phyloP scores from a whole-genome alignment of 2,329 filamentous ascomycete species.

The Microcyclosporella mali region DNA sequence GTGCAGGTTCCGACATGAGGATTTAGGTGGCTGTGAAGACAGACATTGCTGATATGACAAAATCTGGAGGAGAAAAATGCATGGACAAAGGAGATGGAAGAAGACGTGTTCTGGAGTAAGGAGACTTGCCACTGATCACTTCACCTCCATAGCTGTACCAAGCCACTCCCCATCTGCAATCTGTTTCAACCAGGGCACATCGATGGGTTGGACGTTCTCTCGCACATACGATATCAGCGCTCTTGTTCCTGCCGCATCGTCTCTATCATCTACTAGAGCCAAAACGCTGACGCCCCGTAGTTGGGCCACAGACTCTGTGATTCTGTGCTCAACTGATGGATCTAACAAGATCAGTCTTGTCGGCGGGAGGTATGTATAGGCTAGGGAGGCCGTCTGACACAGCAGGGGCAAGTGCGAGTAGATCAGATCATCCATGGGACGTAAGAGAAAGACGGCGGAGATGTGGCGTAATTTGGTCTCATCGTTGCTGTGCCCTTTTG shows the following conservation, averaged over 20 bases:
- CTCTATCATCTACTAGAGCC: neutral
- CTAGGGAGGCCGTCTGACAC: slow-evolving; percentile 1
- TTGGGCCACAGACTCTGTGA: neutral
- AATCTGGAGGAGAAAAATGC: neutral
- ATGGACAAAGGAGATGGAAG: neutral
- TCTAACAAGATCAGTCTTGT: slow-evolving; percentile 1
- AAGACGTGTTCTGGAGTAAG: neutral
- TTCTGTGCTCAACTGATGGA: neutral
- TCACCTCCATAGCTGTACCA: neutral
- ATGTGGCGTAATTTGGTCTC: neutral
- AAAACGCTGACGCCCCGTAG: neutral
- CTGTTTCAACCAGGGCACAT: slow-evolving; percentile 2
- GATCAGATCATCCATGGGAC: slow-evolving; percentile 2
- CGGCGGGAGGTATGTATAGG: neutral
- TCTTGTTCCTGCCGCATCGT: neutral
- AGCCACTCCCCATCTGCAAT: slow-evolving; percentile 1
- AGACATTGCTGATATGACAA: neutral
- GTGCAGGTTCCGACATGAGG: neutral
- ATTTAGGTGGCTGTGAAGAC: neutral
- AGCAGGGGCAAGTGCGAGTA: slow-evolving; percentile 3
- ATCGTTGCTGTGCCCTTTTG: neutral
- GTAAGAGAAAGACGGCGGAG: slow-evolving; percentile 1
- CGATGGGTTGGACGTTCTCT: neutral
- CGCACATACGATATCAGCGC: neutral
- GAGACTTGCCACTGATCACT: neutral